Percentiles rank a stretch among this genome's conserved stretches.
phyloP scores from a whole-genome alignment of 2,329 filamentous ascomycete species.

The Exserohilum turcica region DNA sequence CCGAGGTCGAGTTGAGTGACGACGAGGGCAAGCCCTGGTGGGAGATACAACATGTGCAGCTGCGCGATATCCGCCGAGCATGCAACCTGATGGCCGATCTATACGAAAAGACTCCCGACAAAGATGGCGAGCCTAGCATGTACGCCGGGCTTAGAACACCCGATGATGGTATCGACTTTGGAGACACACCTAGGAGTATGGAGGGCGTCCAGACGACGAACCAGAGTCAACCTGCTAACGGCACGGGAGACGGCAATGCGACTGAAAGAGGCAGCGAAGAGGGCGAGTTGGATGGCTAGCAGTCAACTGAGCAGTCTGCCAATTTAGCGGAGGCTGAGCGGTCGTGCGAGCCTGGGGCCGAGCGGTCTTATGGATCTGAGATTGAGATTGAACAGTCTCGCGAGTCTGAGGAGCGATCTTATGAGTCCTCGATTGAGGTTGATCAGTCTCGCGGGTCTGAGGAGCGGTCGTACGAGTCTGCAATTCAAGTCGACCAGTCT shows the following conservation, averaged over 20 bases:
- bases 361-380: too few relatives aligned
- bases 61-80: slow-evolving; percentile 72
- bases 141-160: slow-evolving; percentile 53
- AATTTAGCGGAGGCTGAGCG: too few relatives aligned
- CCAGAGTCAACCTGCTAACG: slow-evolving; percentile 29
- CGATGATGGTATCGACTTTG: slow-evolving; percentile 44
- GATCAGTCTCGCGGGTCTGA: too few relatives aligned
- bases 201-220: slow-evolving; percentile 29
- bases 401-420: too few relatives aligned
- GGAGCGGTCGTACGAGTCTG: too few relatives aligned
- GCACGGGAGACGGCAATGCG: slow-evolving; percentile 23
- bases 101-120: slow-evolving; percentile 51
- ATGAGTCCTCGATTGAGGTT: neutral
- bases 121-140: slow-evolving; percentile 51
- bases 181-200: slow-evolving; percentile 37
- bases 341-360: too few relatives aligned
- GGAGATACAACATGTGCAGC: slow-evolving; percentile 73
- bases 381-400: too few relatives aligned
- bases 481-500: too few relatives aligned
- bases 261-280: slow-evolving; percentile 50
- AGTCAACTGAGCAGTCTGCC: neutral
- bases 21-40: slow-evolving; percentile 83
- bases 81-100: slow-evolving; percentile 73
- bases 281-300: slow-evolving; percentile 54
- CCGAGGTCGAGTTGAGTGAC: slow-evolving; percentile 73